A percentile compares a stretch with the other conserved stretches of the same genome.
phyloP scores from a whole-genome alignment of 352 stramenopile genomes.

The Plasmopara muralis region DNA sequence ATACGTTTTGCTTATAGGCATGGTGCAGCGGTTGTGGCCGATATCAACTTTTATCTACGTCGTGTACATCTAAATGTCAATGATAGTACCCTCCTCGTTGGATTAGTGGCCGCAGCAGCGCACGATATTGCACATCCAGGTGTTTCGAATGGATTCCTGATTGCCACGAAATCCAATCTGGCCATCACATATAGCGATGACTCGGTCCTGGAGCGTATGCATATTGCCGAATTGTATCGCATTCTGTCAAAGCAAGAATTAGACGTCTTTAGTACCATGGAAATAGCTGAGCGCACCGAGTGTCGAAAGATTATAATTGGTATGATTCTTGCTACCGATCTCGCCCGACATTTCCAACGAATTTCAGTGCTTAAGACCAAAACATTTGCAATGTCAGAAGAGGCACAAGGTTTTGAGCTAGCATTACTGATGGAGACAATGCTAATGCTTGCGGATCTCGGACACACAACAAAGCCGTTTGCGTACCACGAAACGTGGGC shows the following conservation, averaged over 20 bases:
- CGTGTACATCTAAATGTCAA: too few species aligned
- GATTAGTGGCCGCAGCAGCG: too few species aligned
- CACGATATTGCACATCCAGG: slow-evolving; percentile 90
- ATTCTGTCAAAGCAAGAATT: slow-evolving; percentile 27
- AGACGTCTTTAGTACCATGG: too few species aligned
- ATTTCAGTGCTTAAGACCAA: slow-evolving; percentile 70
- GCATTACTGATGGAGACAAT: slow-evolving; percentile 70
- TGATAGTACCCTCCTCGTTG: too few species aligned
- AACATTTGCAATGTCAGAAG: slow-evolving; percentile 45
- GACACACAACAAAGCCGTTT: slow-evolving; percentile 42
- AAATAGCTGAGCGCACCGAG: too few species aligned
- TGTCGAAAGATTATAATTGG: too few species aligned
- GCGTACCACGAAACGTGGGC: too few species aligned
- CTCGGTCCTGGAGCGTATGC: slow-evolving; percentile 80
- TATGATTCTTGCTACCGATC: too few species aligned
- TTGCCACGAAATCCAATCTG: slow-evolving; percentile 82
- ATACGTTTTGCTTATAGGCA: too few species aligned
- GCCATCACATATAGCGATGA: slow-evolving; percentile 91
- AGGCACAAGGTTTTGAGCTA: slow-evolving; percentile 43
- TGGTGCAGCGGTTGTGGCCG: too few species aligned
- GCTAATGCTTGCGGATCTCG: slow-evolving; percentile 60
- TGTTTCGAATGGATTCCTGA: slow-evolving; percentile 88
- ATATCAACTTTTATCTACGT: too few species aligned
- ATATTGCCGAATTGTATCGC: slow-evolving; percentile 57
- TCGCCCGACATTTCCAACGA: slow-evolving; percentile 47